Evolutionary conservation across 306 rosid genomes (phyloP), one percentile per base, ranked within the genome.

Genomic region (Canavalia gladiata): DNA sequence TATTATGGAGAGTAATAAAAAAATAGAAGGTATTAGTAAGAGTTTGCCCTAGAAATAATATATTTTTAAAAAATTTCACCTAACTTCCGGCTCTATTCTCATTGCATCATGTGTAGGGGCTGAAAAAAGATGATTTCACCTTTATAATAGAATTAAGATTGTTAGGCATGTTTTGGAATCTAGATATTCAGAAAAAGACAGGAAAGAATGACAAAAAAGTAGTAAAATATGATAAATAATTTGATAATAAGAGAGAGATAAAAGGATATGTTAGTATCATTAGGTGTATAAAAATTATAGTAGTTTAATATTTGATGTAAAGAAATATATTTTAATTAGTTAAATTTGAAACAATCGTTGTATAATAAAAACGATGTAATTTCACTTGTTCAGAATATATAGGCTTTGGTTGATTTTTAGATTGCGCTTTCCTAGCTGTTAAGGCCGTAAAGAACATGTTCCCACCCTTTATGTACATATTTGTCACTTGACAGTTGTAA

Each of bases 381-480:
- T 33, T 69, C 4, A 37, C 25, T 11, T 34, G 58, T 39, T 37
- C 62, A 65, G 68, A 1, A 2, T 7, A 2, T 7, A 31, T 8
- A 42, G 35, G 59, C 10, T 18, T 50, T 37, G 74, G 60, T 28
- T 54, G 65, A 64, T 79, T 29, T 25, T 29, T 25, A n/a, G 64
- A 76, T 70, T 49, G 80, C 62, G 83, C 64, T 68, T 71, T 83
- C 83, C 3, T 41, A 65, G 50, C 68, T 68, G 75, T 77, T 50
- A 80, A 41, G 77, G 56, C 43, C 81, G 75, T 84, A 74, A 34
- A 73, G 85, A 68, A 56, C 84, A 50, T 71, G 80, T 73, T 81
- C 64, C 72, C 67, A 30, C 13, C 71, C 35, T 78, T 66, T 65
- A 69, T 74, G 63, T 68, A 58, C 80, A 37, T 34, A 59, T 41